Evolutionary conservation across 345 rosid genomes (phyloP).

Genomic region (sweet orange (Citrus sinensis)): DVS_A1.0 CM039163.1:9123001-9123500

Average conservation of each 20-base stretch:
- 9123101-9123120: conserved; percentile 65
- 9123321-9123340: neutral
- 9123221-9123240: neutral
- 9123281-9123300: no score
- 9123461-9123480: neutral
- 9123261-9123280: neutral
- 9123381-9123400: neutral
- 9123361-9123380: neutral
- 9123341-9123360: neutral
- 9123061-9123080: conserved; percentile 16
- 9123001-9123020: conserved; percentile 15
- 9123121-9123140: conserved; percentile 43
- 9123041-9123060: conserved; percentile 16
- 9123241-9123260: no score
- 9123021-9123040: neutral
- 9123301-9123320: neutral
- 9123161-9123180: conserved; percentile 53
- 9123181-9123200: neutral
- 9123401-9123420: neutral
- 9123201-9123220: neutral
- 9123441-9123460: neutral
- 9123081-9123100: conserved; percentile 23
- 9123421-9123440: neutral
- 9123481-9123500: neutral
- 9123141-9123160: conserved; percentile 91